These are phyloP conservation scores for Aspergillus diversus DNA, from an alignment of 495 filamentous ascomycete species.

Conservation along the genomic window DNA sequence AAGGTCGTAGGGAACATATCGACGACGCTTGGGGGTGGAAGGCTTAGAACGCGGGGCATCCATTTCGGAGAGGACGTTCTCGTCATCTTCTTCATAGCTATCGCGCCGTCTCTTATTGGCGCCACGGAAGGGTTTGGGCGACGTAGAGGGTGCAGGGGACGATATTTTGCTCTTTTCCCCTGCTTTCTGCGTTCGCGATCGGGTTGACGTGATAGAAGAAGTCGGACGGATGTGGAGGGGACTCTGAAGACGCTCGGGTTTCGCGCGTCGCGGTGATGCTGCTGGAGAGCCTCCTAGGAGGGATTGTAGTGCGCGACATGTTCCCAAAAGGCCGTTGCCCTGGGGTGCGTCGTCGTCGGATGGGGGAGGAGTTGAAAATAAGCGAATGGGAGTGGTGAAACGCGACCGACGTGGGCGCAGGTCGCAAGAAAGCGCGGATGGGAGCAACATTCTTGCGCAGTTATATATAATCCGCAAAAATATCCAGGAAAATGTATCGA, in stretches of 20 bases:
- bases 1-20: constrained; percentile 66
- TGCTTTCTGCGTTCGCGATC: constrained; percentile 35
- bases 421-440: constrained; percentile 73
- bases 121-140: constrained; percentile 47
- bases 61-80: constrained; percentile 41
- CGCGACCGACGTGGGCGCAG: constrained; percentile 54
- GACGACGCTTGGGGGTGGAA: constrained; percentile 69
- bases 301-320: constrained; percentile 73
- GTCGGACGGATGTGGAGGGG: constrained; percentile 54
- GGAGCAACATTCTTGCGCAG: constrained; percentile 63
- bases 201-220: constrained; percentile 55
- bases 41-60: constrained; percentile 38
- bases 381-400: constrained; percentile 61
- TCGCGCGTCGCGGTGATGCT: constrained; percentile 41
- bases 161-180: neutral
- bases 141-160: constrained; percentile 31
- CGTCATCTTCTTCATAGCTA: constrained; percentile 54
- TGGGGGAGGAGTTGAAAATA: constrained; percentile 65
- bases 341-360: constrained; percentile 54
- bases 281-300: constrained; percentile 56
- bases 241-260: constrained; percentile 52
- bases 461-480: neutral
- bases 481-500: constrained; percentile 9
- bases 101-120: constrained; percentile 66
- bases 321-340: constrained; percentile 63